Percentiles rank a stretch among this genome's conserved stretches.
These are phyloP conservation scores for Candida andamanensis DNA, from an alignment of 805 yeast genomes.

Conservation along the genomic window DNA sequence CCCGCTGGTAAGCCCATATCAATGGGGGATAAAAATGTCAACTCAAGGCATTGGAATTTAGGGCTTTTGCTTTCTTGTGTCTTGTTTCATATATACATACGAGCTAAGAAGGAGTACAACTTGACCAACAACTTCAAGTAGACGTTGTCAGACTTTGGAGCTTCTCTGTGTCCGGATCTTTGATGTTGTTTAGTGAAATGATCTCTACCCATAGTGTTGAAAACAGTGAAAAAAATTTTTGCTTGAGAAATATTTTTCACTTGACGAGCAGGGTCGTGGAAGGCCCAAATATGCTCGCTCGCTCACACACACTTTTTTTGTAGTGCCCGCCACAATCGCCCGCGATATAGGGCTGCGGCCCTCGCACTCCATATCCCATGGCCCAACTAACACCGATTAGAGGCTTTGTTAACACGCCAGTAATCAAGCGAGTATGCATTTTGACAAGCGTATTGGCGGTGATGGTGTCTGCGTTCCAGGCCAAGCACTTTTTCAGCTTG, in stretches of 20 bases:
- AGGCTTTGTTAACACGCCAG: constrained; percentile 41
- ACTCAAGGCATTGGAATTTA: constrained; percentile 6
- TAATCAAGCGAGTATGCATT: constrained; percentile 33
- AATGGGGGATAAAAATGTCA: constrained; percentile 5
- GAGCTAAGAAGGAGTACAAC: constrained; percentile 98
- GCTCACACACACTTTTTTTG: neutral
- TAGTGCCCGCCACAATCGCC: neutral
- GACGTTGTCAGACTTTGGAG: constrained; percentile 99
- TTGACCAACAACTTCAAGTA: constrained; percentile 97
- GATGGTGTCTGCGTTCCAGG: constrained; percentile 36
- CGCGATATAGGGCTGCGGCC: neutral
- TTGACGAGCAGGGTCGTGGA: neutral
- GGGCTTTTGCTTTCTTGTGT: neutral
- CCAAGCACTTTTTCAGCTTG: constrained; percentile 40
- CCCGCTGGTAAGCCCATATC: too few relatives aligned
- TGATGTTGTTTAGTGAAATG: constrained; percentile 94
- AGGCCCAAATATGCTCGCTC: neutral
- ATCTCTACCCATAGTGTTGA: constrained; percentile 82
- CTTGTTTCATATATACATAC: constrained; percentile 53
- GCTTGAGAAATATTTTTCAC: neutral
- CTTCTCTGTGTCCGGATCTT: constrained; percentile 93
- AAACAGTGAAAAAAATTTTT: neutral
- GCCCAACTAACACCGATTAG: constrained; percentile 33
- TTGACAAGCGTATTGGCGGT: constrained; percentile 34
- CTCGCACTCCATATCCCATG: constrained; percentile 1